A percentile compares a stretch with the other conserved stretches of the same genome.
Evolutionary conservation across 23 red algal genomes (phyloP).

Genomic region (Gracilaria caudata): DNA sequence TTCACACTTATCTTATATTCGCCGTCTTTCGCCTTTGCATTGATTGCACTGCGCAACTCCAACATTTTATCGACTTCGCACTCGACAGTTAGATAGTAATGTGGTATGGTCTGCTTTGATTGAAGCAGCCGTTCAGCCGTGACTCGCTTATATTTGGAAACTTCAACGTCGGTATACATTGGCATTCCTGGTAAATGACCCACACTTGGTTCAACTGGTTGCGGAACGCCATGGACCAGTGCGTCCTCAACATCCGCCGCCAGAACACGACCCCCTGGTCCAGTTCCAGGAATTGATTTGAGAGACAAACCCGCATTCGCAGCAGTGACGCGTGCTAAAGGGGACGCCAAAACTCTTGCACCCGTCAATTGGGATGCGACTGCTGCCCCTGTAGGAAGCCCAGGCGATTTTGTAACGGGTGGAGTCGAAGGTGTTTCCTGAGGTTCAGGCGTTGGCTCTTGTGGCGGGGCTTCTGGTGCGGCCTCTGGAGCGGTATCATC

Average conservation of each 20-base stretch:
- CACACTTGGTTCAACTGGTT: not conserved
- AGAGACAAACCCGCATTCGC: constrained; percentile 66
- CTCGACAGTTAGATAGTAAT: constrained; percentile 84
- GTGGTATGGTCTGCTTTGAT: constrained; percentile 92
- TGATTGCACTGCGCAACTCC: constrained; percentile 71
- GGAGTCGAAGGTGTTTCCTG: constrained; percentile 1
- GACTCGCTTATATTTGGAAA: constrained; percentile 56
- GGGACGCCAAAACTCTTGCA: constrained; percentile 63
- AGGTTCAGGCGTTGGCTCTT: constrained; percentile 6
- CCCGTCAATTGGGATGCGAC: constrained; percentile 4
- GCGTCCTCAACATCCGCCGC: constrained; percentile 76
- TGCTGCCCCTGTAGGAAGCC: constrained; percentile 15
- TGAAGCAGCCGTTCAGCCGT: constrained; percentile 86
- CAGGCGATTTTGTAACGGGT: not conserved
- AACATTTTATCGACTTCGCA: constrained; percentile 81
- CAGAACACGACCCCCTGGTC: constrained; percentile 73
- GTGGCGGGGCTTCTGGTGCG: not conserved
- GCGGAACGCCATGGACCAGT: constrained; percentile 16
- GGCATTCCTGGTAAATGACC: constrained; percentile 50
- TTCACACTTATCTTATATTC: constrained; percentile 90
- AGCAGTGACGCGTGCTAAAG: constrained; percentile 69
- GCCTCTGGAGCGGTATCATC: constrained; percentile 6
- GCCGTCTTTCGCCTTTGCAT: constrained; percentile 69
- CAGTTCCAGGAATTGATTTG: constrained; percentile 52
- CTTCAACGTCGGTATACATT: constrained; percentile 67